phyloP scores from a whole-genome alignment of 495 filamentous ascomycete species.

The Thermothielavioides terrestris region DNA sequence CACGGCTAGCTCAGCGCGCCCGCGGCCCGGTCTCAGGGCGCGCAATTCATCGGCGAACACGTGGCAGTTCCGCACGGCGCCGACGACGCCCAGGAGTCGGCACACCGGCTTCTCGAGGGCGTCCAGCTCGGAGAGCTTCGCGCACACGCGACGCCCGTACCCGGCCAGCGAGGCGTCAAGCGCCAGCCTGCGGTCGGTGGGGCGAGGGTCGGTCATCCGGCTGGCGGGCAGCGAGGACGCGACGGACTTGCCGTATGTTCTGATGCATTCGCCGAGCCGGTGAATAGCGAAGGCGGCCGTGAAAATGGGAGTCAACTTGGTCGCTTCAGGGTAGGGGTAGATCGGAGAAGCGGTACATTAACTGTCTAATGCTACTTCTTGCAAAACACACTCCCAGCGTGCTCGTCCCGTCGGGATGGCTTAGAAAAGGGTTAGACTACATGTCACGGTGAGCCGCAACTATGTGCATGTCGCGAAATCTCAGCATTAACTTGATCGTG shows the following conservation, averaged over 20 bases:
- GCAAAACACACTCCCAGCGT: neutral
- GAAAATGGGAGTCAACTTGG: neutral
- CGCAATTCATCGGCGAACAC: constrained; percentile 33
- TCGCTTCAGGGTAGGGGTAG: neutral
- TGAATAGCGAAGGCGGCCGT: too few species aligned
- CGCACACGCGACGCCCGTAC: constrained; percentile 36
- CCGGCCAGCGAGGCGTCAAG: constrained; percentile 30
- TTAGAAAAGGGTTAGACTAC: too few species aligned
- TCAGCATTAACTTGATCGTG: too few species aligned
- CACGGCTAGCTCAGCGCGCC: constrained; percentile 18
- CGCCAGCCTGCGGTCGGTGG: constrained; percentile 30
- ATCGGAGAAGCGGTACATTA: neutral
- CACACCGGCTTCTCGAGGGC: constrained; percentile 21
- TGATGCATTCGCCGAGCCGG: constrained; percentile 17
- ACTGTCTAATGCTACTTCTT: neutral
- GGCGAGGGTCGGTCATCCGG: constrained; percentile 27
- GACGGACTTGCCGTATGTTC: constrained; percentile 36
- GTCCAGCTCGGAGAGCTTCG: constrained; percentile 35
- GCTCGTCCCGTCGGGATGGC: neutral
- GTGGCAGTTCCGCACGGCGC: constrained; percentile 41
- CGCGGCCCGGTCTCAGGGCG: constrained; percentile 10
- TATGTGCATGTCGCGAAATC: too few species aligned
- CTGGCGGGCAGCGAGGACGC: constrained; percentile 29
- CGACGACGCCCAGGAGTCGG: constrained; percentile 42
- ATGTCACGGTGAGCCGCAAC: too few species aligned